Evolutionary conservation across 768 basidiomycete genomes (phyloP).

Genomic region (Trametopsis cervina): DNA sequence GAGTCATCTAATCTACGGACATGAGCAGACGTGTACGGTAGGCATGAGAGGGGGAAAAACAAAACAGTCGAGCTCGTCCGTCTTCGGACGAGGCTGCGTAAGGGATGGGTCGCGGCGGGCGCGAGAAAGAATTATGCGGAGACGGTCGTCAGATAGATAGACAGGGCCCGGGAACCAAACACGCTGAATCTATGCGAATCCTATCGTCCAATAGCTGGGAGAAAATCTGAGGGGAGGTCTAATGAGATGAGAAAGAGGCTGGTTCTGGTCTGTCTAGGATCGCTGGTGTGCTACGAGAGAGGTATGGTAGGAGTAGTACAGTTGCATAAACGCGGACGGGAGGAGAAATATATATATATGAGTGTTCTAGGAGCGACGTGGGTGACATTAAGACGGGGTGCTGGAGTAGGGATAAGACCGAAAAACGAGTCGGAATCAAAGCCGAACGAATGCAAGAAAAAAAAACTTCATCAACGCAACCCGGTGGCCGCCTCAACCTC

Average conservation of each 20-base stretch:
- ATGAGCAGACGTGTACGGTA: no score
- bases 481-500: conserved; percentile 23
- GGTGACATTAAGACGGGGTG: no score
- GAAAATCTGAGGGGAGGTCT: not conserved
- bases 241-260: conserved; percentile 1
- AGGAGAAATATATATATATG: not conserved
- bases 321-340: not conserved
- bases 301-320: not conserved
- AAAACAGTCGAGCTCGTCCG: no score
- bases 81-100: no score
- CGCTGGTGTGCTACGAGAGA: not conserved
- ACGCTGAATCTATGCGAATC: not conserved
- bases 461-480: conserved; percentile 5
- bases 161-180: not conserved
- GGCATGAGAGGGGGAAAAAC: no score
- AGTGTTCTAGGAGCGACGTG: no score
- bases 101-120: no score
- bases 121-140: not conserved
- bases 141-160: not conserved
- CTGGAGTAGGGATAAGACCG: no score
- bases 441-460: no score
- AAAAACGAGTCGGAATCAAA: no score
- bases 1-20: no score
- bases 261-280: no score
- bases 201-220: not conserved